Percentiles rank a stretch among this genome's conserved stretches.
These are phyloP conservation scores for Phylloporus sp. DNA, from an alignment of 768 basidiomycete genomes.

Conservation along the genomic window DNA sequence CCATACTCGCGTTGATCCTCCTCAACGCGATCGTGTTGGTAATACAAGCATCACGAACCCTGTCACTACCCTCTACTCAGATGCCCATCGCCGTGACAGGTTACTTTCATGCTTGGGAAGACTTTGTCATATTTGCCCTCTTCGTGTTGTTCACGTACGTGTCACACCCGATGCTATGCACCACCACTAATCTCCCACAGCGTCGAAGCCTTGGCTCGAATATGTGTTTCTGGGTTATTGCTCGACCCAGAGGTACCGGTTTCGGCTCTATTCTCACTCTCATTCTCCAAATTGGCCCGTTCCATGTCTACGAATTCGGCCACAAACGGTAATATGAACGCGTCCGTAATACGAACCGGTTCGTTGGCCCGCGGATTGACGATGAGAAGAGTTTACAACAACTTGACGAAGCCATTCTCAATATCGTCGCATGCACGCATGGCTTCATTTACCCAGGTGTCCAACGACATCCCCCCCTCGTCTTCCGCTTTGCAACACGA, in stretches of 20 bases:
- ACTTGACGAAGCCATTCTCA: conserved; percentile 51
- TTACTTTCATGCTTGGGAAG: conserved; percentile 89
- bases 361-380: conserved; percentile 43
- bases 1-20: conserved; percentile 79
- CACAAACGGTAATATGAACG: conserved; percentile 24
- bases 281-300: conserved; percentile 25
- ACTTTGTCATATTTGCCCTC: conserved; percentile 75
- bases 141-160: conserved; percentile 81
- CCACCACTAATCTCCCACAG: conserved; percentile 34
- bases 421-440: conserved; percentile 30
- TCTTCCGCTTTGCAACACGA: not conserved
- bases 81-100: conserved; percentile 47
- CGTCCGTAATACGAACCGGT: conserved; percentile 22
- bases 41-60: conserved; percentile 65
- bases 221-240: conserved; percentile 83
- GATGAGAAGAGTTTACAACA: conserved; percentile 40
- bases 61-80: conserved; percentile 47
- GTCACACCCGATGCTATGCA: conserved; percentile 21
- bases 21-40: conserved; percentile 77
- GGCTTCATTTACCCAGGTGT: conserved; percentile 14
- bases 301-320: conserved; percentile 25
- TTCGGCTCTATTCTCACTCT: conserved; percentile 42
- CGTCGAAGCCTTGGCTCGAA: conserved; percentile 81
- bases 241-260: conserved; percentile 74
- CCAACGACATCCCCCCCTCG: conserved; percentile 5